phyloP scores from a whole-genome alignment of 23 red algal species.

The Gracilaria caudata region DNA sequence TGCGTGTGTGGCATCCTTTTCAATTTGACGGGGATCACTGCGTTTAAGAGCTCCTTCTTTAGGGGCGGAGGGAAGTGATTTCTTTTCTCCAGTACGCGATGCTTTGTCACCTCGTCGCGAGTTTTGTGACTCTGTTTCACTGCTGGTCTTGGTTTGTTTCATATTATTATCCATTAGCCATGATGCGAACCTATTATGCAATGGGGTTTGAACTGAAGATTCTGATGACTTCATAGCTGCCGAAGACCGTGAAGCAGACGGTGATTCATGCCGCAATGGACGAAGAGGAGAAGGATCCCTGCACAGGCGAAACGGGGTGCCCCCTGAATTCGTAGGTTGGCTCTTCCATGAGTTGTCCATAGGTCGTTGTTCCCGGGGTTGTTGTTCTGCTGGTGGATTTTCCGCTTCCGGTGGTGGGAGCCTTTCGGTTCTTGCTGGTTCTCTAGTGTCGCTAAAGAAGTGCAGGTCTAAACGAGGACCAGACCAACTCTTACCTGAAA shows the following conservation, averaged over 20 bases:
- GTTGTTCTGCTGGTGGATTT: background rate
- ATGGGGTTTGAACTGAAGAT: background rate
- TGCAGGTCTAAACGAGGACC: background rate
- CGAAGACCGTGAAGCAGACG: conserved; percentile 16
- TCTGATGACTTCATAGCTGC: conserved; percentile 18
- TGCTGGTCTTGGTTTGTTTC: background rate
- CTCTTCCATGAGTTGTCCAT: background rate
- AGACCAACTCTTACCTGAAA: background rate
- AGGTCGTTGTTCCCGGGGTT: background rate
- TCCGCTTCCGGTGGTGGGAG: background rate
- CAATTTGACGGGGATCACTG: background rate
- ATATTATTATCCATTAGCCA: background rate
- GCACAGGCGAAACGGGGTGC: background rate
- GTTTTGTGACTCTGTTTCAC: background rate
- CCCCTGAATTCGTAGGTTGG: background rate
- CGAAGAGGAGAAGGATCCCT: conserved; percentile 5
- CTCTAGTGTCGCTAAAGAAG: background rate
- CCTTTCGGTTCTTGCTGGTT: background rate
- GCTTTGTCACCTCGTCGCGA: background rate
- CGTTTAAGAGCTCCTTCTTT: background rate
- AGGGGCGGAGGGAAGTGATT: background rate
- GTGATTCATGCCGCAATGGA: background rate
- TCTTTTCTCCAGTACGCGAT: background rate
- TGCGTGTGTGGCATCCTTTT: background rate
- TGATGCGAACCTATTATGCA: conserved; percentile 3